These are phyloP conservation scores for Davidsoniella eucalypti DNA, from an alignment of 2,329 filamentous ascomycete genomes.

Conservation along the genomic window DNA sequence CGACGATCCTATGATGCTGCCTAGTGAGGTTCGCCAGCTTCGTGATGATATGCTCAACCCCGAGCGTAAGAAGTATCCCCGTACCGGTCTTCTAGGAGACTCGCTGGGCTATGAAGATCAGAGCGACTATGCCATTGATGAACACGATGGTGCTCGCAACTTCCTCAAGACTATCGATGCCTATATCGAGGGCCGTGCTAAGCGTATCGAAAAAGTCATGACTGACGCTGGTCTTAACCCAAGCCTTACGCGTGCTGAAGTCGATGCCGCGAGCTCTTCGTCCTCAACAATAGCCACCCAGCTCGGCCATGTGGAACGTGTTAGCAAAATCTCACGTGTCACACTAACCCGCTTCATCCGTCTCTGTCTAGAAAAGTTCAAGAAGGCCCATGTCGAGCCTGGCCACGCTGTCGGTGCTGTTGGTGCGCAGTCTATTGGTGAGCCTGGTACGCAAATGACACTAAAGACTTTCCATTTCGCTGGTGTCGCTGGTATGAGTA, in stretches of 20 bases:
- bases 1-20: slow-evolving; percentile 52
- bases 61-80: slow-evolving; percentile 47
- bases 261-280: slow-evolving; percentile 16
- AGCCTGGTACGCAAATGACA: slow-evolving; percentile 98
- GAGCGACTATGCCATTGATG: slow-evolving; percentile 53
- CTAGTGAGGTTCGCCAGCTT: slow-evolving; percentile 53
- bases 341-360: slow-evolving; percentile 64
- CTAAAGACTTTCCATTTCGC: slow-evolving; percentile 99
- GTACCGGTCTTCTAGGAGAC: slow-evolving; percentile 45
- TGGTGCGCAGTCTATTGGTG: slow-evolving; percentile 92
- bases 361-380: slow-evolving; percentile 77
- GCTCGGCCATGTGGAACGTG: slow-evolving; percentile 43
- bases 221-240: slow-evolving; percentile 30
- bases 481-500: slow-evolving; percentile 98
- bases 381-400: slow-evolving; percentile 78
- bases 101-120: slow-evolving; percentile 53
- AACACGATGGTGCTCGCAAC: slow-evolving; percentile 64
- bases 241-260: slow-evolving; percentile 18
- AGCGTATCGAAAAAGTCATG: slow-evolving; percentile 40
- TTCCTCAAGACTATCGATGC: slow-evolving; percentile 66
- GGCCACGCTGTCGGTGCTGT: slow-evolving; percentile 93
- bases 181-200: slow-evolving; percentile 48
- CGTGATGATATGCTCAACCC: slow-evolving; percentile 51
- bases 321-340: slow-evolving; percentile 64
- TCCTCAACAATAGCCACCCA: slow-evolving; percentile 4